Evolutionary conservation across 148 eudicot species (phyloP).

Genomic region (Linanthus parryae): DNA sequence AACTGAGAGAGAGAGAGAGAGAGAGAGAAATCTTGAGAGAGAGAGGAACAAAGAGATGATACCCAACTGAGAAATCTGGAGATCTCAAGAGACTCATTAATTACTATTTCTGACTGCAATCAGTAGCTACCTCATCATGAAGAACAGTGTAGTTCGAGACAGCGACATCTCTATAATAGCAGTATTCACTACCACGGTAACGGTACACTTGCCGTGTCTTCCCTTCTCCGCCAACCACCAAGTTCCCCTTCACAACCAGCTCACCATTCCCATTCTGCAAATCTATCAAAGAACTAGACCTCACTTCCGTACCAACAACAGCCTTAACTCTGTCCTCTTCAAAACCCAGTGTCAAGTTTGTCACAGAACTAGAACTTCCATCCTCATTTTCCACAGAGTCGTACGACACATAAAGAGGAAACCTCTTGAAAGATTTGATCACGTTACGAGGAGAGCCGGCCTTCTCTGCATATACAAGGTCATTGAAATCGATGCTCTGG

Average conservation of each 20-base stretch:
- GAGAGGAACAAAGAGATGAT: too few species aligned
- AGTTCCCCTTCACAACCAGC: conserved; percentile 53
- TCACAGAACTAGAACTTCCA: conserved; percentile 22
- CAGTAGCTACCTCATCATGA: conserved; percentile 39
- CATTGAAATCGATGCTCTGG: conserved; percentile 50
- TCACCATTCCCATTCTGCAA: conserved; percentile 52
- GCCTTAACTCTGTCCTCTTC: conserved; percentile 25
- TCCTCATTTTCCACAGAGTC: conserved; percentile 35
- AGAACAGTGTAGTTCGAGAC: conserved; percentile 74
- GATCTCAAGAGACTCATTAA: too few species aligned
- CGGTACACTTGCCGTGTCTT: conserved; percentile 55
- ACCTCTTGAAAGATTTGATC: conserved; percentile 31
- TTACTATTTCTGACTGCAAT: conserved; percentile 30
- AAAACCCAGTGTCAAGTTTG: conserved; percentile 47
- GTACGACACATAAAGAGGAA: conserved; percentile 44
- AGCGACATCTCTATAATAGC: conserved; percentile 65
- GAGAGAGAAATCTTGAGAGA: too few species aligned
- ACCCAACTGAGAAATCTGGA: too few species aligned
- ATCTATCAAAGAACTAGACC: conserved; percentile 34
- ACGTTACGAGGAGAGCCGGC: conserved; percentile 18
- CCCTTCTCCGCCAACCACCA: conserved; percentile 58
- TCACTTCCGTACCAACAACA: conserved; percentile 20
- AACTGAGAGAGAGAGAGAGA: too few species aligned
- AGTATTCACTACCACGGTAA: conserved; percentile 26
- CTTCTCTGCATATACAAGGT: conserved; percentile 24